Base-by-base conservation (phyloP, 306 rosid genomes). In the Oxytropis ochrocephala region DNA sequence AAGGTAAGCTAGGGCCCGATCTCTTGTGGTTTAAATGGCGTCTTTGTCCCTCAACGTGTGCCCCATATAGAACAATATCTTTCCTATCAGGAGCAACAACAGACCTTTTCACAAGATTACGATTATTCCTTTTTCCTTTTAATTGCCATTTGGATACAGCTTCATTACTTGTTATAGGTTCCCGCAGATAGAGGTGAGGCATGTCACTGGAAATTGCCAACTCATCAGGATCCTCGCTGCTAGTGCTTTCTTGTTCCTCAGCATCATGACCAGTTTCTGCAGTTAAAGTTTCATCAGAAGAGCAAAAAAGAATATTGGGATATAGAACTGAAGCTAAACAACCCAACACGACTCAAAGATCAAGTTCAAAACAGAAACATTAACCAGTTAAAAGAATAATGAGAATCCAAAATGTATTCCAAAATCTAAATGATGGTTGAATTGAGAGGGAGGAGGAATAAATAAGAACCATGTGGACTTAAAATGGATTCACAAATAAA, bases 81-180 rank as follows among this genome's bases (percentile, higher is more conserved):
- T 72, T 75, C 21, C 83, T 83, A 53, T 80, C 86, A 64, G 76
- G 21, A 74, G 83, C 49, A 70, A 70, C 95, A 43, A 21, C 73
- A 53, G 86, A 71, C 72, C 86, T 85, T 72, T 83, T 95, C 7
- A 79, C 59, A 75, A 95, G 86, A 82, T 80, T 89, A 18, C 96
- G 92, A 19, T 51, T 85, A 62, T 95, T 95, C 87, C 97, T 84
- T 78, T 95, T 95, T 67, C 97, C 97, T 82, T 95, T 91, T 75
- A 87, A 60, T 71, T 87, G 87, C 99, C 99, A 95, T 82, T 95
- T 91, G 70, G 99, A 91, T 67, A 95, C 92, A 35, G 99, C 82
- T 74, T 91, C 96, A 73, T 73, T 86, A 43, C 86, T 57, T 72
- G 82, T 72, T 61, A 79, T 72, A 67, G 77, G 88, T 61, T 85